A percentile compares a stretch with the other conserved stretches of the same genome.
Evolutionary conservation across 2,329 filamentous ascomycete genomes (phyloP).

Genomic region (Colletotrichum horii): DNA sequence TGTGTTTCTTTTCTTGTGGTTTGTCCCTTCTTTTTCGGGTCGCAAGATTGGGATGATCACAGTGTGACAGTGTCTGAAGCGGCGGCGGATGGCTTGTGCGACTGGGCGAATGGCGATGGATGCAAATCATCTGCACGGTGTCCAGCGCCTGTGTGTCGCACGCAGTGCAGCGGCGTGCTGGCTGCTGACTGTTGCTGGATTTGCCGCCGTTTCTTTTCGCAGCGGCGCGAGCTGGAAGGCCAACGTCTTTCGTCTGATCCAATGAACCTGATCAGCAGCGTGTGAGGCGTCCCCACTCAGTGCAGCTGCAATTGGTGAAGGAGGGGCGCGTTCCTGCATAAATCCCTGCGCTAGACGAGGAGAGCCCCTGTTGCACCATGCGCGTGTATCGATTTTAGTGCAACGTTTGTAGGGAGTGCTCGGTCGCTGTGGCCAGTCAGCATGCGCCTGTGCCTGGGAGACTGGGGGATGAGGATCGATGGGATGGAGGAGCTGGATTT

Average conservation of each 20-base stretch:
- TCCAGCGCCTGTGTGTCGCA: neutral
- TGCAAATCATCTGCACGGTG: neutral
- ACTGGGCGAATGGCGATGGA: neutral
- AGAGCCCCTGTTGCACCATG: constrained; percentile 8
- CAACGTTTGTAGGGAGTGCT: constrained; percentile 13
- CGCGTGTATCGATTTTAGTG: constrained; percentile 15
- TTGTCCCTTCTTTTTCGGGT: neutral
- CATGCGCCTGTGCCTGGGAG: constrained; percentile 6
- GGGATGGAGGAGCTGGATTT: neutral
- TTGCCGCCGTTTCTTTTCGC: neutral
- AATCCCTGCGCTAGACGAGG: constrained; percentile 16
- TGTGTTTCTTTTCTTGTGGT: neutral
- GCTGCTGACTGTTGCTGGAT: neutral
- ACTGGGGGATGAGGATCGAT: neutral
- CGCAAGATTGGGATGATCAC: neutral
- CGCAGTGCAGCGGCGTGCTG: neutral
- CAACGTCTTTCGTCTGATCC: neutral
- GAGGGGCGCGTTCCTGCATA: constrained; percentile 24
- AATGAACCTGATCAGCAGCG: constrained; percentile 5
- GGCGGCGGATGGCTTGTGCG: neutral
- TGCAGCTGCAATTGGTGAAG: neutral
- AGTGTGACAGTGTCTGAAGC: constrained; percentile 12
- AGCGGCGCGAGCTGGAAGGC: neutral
- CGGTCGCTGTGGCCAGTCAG: constrained; percentile 8
- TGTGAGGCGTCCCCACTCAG: neutral